Conservation (phyloP, 805 yeast genomes). For the Pichia sporocuriosa region DNA sequence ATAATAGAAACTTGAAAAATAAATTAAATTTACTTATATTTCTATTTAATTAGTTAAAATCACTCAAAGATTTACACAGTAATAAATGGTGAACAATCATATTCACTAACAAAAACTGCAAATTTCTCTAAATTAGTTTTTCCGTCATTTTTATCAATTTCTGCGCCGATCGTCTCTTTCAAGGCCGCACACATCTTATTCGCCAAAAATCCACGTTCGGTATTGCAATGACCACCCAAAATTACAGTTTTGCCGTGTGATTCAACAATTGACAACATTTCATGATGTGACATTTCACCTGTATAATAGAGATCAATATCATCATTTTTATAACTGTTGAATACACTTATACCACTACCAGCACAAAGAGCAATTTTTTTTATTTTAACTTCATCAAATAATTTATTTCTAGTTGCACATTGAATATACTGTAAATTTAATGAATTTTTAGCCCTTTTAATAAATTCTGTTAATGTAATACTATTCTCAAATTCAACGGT, state of each 20-base stretch:
- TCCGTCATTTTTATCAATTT: too few relatives aligned
- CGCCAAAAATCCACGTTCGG: conserved; percentile 77
- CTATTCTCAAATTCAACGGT: conserved; percentile 43
- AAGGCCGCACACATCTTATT: background rate
- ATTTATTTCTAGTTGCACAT: conserved; percentile 42
- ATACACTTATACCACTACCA: conserved; percentile 84
- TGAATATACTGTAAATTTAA: conserved; percentile 54
- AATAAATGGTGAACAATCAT: background rate
- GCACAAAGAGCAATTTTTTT: conserved; percentile 80
- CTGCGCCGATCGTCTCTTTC: too few relatives aligned
- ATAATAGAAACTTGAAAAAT: too few relatives aligned
- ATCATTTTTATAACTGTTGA: conserved; percentile 44
- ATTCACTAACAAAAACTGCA: background rate
- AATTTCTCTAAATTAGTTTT: too few relatives aligned
- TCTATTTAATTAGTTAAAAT: too few relatives aligned
- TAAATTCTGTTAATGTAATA: conserved; percentile 37
- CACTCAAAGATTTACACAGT: background rate
- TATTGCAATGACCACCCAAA: conserved; percentile 83
- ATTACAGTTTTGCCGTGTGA: conserved; percentile 65
- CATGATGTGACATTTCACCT: conserved; percentile 95
- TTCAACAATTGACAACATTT: conserved; percentile 66
- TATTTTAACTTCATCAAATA: conserved; percentile 30
- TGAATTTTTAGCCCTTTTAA: conserved; percentile 45
- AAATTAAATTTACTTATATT: too few relatives aligned
- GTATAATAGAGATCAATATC: conserved; percentile 81